A percentile compares a stretch with the other conserved stretches of the same genome.
phyloP scores from a whole-genome alignment of 2,329 filamentous ascomycete genomes.

The Colletotrichum sp. region DNA sequence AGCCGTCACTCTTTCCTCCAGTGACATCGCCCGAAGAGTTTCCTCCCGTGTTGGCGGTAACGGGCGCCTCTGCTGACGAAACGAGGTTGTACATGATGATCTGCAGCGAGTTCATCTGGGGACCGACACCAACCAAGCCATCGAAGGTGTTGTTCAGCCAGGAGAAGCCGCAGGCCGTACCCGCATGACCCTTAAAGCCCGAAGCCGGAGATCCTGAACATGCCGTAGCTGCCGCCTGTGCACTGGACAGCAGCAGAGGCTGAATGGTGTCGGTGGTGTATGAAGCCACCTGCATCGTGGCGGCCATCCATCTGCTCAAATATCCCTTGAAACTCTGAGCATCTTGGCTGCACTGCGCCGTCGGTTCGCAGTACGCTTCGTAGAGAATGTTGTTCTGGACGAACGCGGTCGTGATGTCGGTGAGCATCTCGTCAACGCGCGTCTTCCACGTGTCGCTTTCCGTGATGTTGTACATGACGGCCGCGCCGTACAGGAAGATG shows the following conservation, averaged over 20 bases:
- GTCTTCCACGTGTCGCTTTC: conserved; percentile 57
- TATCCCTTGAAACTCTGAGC: conserved; percentile 78
- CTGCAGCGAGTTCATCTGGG: conserved; percentile 61
- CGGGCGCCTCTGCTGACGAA: conserved; percentile 40
- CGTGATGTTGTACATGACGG: conserved; percentile 69
- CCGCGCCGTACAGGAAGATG: conserved; percentile 66
- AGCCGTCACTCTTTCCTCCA: conserved; percentile 16
- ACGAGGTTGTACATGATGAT: conserved; percentile 56
- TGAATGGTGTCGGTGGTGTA: conserved; percentile 59
- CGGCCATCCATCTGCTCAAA: conserved; percentile 68
- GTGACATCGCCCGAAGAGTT: conserved; percentile 48
- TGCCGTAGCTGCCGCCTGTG: conserved; percentile 62
- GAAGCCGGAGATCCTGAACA: conserved; percentile 64
- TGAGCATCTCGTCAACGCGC: conserved; percentile 63
- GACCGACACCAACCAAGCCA: conserved; percentile 57
- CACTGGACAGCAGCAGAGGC: conserved; percentile 61
- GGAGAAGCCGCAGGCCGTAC: conserved; percentile 64
- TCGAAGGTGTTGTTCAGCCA: conserved; percentile 59
- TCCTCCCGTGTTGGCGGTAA: conserved; percentile 57
- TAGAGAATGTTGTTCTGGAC: conserved; percentile 64
- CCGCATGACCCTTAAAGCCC: conserved; percentile 51
- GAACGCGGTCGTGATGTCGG: conserved; percentile 47
- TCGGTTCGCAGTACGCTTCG: conserved; percentile 70
- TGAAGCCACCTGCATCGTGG: conserved; percentile 66
- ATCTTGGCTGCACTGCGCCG: conserved; percentile 69